phyloP scores from a whole-genome alignment of 1,139 yeast genomes.

The Yamadazyma atlantica region DNA sequence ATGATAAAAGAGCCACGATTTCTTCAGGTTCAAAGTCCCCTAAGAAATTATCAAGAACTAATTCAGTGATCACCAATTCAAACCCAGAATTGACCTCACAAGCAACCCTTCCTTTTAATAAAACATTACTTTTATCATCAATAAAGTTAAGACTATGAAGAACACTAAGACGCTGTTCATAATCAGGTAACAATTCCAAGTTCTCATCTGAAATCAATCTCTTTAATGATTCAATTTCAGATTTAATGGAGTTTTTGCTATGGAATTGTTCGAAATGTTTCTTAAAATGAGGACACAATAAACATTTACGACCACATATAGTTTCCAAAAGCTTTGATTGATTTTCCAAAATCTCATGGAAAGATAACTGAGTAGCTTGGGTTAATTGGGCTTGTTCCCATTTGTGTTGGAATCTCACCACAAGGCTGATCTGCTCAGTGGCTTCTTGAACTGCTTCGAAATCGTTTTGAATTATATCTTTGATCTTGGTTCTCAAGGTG shows the following conservation, averaged over 20 bases:
- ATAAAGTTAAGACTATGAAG: slow-evolving; percentile 74
- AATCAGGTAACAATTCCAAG: slow-evolving; percentile 86
- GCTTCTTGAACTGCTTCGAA: slow-evolving; percentile 42
- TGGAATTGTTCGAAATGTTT: slow-evolving; percentile 49
- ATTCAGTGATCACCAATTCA: slow-evolving; percentile 86
- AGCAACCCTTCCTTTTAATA: slow-evolving; percentile 82
- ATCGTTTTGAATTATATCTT: slow-evolving; percentile 45
- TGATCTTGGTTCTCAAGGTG: slow-evolving; percentile 39
- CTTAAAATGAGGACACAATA: slow-evolving; percentile 44
- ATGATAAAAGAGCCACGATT: slow-evolving; percentile 87
- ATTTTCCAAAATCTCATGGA: slow-evolving; percentile 52
- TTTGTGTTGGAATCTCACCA: slow-evolving; percentile 42
- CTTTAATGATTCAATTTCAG: slow-evolving; percentile 56
- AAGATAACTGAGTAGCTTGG: slow-evolving; percentile 46
- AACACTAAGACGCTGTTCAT: slow-evolving; percentile 83
- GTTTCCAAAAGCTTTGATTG: slow-evolving; percentile 39
- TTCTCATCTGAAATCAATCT: slow-evolving; percentile 80
- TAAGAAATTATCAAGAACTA: slow-evolving; percentile 84
- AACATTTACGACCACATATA: slow-evolving; percentile 28
- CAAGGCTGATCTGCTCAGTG: slow-evolving; percentile 35
- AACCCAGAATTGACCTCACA: slow-evolving; percentile 89
- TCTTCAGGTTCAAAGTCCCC: slow-evolving; percentile 96
- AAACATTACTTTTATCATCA: slow-evolving; percentile 72
- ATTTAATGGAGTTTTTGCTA: slow-evolving; percentile 44
- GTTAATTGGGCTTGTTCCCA: slow-evolving; percentile 49